Base-by-base conservation (phyloP, 1,284 basidiomycete genomes). In the Ceratobasidium sp. region DNA sequence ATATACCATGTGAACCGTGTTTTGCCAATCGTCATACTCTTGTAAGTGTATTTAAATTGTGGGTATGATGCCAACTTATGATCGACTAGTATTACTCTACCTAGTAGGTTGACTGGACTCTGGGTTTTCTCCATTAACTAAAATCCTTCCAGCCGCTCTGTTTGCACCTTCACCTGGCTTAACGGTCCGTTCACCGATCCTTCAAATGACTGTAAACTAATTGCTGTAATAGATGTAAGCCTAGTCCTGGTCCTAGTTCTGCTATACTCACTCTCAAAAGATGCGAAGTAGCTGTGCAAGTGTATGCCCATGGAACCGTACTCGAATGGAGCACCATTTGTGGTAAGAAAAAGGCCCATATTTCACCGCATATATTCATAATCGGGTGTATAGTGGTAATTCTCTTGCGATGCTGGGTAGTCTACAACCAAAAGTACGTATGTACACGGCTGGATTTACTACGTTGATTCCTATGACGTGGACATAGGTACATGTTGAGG, bases 371-470 rank as follows among this genome's bases (percentile, higher is more conserved):
- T 66, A 9, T 46, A n/a, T 22, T 49, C 1, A n/a, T 19, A 44
- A 40, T 9, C 22, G 19, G 19, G 22, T 22, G 9, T 29, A 40
- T 40, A 64, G 61, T 3, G 17, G 17, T 64, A 6, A 43, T 66
- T 19, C 17, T 49, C 22, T 8, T 66, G 32, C 64, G 64, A 22
- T 44, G 37, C 22, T 66, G 64, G 64, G 64, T 43, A 44, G 34
- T 66, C 43, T 66, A 66, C 43, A 34, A 32, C 32, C 22, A 44
- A 29, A 66, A 29, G 64, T 66, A 22, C 25, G 64, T 17, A 17
- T 40, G n/a, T 15, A 22, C 15, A 44, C 15, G 43, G 25, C 25
- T 29, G 25, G 25, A 29, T 29, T 29, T 29, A 29, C 25, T 29
- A 29, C 25, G 25, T 29, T 29, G 25, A 29, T 29, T 29, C 25